These are phyloP conservation scores for Mortierella antarctica DNA, from an alignment of 192 early-diverging fungal species.

Conservation along the genomic window DNA sequence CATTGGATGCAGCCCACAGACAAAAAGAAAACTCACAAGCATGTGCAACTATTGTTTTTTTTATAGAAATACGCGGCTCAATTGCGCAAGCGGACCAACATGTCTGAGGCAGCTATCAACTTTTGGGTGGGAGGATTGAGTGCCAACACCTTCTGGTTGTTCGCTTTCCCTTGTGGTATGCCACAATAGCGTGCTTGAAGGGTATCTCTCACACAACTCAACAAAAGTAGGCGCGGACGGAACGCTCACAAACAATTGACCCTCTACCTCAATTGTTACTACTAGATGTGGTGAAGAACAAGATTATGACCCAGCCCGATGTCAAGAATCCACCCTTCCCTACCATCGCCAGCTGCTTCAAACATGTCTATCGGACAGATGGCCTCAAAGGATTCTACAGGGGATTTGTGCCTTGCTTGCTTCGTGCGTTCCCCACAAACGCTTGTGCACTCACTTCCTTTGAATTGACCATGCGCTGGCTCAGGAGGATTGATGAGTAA, in stretches of 20 bases:
- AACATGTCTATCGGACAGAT: conserved; percentile 72
- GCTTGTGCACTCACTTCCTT: conserved; percentile 93
- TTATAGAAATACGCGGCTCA: conserved; percentile 64
- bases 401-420: conserved; percentile 89
- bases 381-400: conserved; percentile 89
- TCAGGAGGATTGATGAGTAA: conserved; percentile 37
- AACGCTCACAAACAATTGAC: background rate
- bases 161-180: conserved; percentile 78
- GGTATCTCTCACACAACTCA: background rate
- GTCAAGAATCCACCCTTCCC: conserved; percentile 72
- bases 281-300: conserved; percentile 91
- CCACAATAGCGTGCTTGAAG: background rate
- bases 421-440: conserved; percentile 95
- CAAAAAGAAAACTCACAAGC: background rate
- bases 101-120: conserved; percentile 72
- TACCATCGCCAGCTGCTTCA: conserved; percentile 61
- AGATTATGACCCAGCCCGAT: conserved; percentile 92
- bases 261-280: background rate
- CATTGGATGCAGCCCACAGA: background rate
- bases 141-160: conserved; percentile 92
- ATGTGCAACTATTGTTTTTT: background rate
- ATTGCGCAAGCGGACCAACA: conserved; percentile 58
- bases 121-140: conserved; percentile 86
- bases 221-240: background rate
- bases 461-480: conserved; percentile 74